Conservation (phyloP, 306 rosid genomes). For the Cucurbita ficifolia region DNA sequence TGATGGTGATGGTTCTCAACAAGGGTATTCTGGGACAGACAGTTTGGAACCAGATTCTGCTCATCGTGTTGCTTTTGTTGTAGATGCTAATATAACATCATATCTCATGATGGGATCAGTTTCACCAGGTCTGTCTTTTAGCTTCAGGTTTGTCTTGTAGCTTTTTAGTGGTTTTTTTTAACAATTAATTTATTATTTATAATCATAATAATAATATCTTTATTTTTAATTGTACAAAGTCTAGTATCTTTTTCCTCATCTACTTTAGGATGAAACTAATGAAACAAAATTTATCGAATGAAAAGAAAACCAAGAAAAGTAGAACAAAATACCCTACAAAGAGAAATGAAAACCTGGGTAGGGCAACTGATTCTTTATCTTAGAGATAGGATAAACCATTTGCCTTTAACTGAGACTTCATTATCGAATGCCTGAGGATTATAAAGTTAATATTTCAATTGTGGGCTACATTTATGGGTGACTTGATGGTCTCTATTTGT, state of each 20-base stretch:
- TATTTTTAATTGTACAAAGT: neutral
- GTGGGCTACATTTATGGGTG: neutral
- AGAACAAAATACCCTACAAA: neutral
- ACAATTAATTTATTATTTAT: neutral
- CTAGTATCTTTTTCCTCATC: neutral
- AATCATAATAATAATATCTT: neutral
- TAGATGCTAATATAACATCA: slow-evolving; percentile 93
- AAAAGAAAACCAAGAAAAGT: neutral
- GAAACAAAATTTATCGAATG: neutral
- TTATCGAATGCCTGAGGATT: neutral
- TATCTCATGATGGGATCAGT: slow-evolving; percentile 99
- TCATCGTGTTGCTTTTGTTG: slow-evolving; percentile 72
- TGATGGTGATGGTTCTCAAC: slow-evolving; percentile 42
- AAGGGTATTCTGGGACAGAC: slow-evolving; percentile 49
- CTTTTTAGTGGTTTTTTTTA: neutral
- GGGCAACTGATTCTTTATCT: neutral
- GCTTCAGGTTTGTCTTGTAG: neutral
- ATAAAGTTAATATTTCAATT: neutral
- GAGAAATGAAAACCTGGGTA: neutral
- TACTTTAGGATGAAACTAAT: neutral
- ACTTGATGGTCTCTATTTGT: neutral
- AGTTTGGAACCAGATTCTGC: slow-evolving; percentile 37
- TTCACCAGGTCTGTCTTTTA: slow-evolving; percentile 72
- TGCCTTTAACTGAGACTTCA: too few species aligned
- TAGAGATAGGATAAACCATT: neutral